Base-by-base conservation (phyloP, 352 stramenopile genomes). In the Globisporangium uncinulatum region DNA sequence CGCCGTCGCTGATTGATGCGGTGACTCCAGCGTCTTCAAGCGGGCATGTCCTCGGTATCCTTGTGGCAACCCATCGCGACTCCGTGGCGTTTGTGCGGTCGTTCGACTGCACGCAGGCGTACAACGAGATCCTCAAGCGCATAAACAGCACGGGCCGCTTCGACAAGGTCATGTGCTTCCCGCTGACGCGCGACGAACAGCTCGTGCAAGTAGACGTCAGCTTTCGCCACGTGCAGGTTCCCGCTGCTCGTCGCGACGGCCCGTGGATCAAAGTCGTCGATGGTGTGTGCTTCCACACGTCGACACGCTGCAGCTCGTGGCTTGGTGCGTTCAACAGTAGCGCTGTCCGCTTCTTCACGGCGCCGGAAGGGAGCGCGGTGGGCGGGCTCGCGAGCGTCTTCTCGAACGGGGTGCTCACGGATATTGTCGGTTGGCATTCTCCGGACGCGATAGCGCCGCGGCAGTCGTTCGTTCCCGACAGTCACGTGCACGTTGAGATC, bases 231-330 rank as follows among this genome's bases (percentile, higher is more conserved):
- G 3, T 34, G 4, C 37, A 20, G 21, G 8, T 10, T 19, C 2
- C 42, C 15, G 1, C 44, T 29, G 24, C 24, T 29, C 24, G 4
- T 29, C 24, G 24, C 31, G 50, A 11, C 42, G 13, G 48, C 36
- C 31, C 52, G 4, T 41, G 62, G 11, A 36, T 20, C 15, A 46
- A 47, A 20, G 31, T 65, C 17, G 65, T 89, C 36, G 65, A 79
- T 17, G 79, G 79, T 0, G 24, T 89, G 29, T 89, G 79, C 51
- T 74, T 89, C 54, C 76, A 89, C 62, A 86, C 79, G 1, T 76
- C 74, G 0, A 62, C 49, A 24, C 70, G 65, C 0, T 84, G 79
- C 61, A 86, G 74, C 49, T 71, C 71, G 10, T 89, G 79, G 79
- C 75, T 83, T 54, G 79, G 76, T 9, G 54, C 47, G 0, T 83